phyloP scores from a whole-genome alignment of 371 early-diverging fungal species.

The Globomyces sp. region DNA sequence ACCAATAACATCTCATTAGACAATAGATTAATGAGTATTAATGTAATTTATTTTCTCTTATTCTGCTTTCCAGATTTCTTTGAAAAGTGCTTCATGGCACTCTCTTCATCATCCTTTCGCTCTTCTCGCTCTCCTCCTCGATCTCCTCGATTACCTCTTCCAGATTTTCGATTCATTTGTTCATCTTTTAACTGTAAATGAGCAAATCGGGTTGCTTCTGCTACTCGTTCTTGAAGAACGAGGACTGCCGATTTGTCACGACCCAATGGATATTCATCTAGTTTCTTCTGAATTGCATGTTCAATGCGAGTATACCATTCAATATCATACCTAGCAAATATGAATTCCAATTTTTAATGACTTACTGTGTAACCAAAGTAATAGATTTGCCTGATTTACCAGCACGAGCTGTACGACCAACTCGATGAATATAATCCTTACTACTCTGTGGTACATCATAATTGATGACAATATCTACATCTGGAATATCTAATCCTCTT shows the following conservation, averaged over 20 bases:
- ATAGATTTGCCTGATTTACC: slow-evolving; percentile 91
- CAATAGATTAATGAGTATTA: too few species aligned
- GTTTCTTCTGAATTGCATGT: slow-evolving; percentile 79
- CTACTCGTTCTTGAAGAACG: slow-evolving; percentile 89
- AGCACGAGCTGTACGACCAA: slow-evolving; percentile 96
- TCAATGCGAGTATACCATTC: slow-evolving; percentile 93
- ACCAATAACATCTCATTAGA: too few species aligned
- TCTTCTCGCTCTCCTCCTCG: neutral
- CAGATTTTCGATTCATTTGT: slow-evolving; percentile 26
- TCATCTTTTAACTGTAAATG: slow-evolving; percentile 52
- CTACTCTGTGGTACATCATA: slow-evolving; percentile 93
- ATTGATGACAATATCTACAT: slow-evolving; percentile 93
- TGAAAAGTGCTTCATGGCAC: neutral
- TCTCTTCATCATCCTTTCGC: slow-evolving; percentile 14
- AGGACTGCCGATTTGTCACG: slow-evolving; percentile 74
- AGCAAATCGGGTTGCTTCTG: slow-evolving; percentile 87
- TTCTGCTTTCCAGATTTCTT: too few species aligned
- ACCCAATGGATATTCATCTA: slow-evolving; percentile 74
- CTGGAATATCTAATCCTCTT: slow-evolving; percentile 97
- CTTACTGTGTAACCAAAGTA: slow-evolving; percentile 93
- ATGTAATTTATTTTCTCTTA: too few species aligned
- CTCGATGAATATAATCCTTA: slow-evolving; percentile 97
- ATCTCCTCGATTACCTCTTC: slow-evolving; percentile 2
- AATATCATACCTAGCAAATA: slow-evolving; percentile 65
- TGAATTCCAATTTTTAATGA: neutral